These are phyloP conservation scores for Phaffomyces antillensis DNA, from an alignment of 805 yeast species.

Conservation along the genomic window DNA sequence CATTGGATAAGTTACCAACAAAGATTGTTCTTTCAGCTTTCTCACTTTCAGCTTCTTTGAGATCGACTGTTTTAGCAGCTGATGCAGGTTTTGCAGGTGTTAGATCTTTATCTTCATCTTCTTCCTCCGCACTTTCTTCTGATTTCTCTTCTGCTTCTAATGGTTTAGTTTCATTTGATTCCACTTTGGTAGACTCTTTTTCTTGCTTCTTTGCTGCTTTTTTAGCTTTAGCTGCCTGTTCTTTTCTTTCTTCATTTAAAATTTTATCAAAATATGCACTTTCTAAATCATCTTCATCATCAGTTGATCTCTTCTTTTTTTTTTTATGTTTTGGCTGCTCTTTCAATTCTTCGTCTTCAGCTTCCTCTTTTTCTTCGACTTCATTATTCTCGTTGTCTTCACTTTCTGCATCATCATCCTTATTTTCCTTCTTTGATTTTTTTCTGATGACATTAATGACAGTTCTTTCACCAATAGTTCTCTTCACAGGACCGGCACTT, in stretches of 20 bases:
- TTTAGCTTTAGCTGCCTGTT: constrained; percentile 24
- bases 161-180: constrained; percentile 23
- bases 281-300: constrained; percentile 44
- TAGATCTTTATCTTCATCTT: constrained; percentile 20
- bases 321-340: constrained; percentile 11
- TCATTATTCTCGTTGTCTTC: constrained; percentile 6
- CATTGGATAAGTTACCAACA: constrained; percentile 73
- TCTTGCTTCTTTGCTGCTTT: constrained; percentile 26
- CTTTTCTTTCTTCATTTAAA: constrained; percentile 23
- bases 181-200: constrained; percentile 20
- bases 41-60: constrained; percentile 65
- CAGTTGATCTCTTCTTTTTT: constrained; percentile 18
- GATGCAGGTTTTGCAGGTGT: constrained; percentile 16
- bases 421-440: constrained; percentile 10
- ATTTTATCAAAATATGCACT: constrained; percentile 43
- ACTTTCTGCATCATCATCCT: constrained; percentile 13
- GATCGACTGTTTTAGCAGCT: constrained; percentile 38
- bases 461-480: constrained; percentile 28
- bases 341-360: constrained; percentile 16
- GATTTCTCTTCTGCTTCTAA: constrained; percentile 18
- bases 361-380: constrained; percentile 17
- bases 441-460: constrained; percentile 19
- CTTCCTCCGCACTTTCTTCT: constrained; percentile 10
- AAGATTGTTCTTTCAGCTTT: constrained; percentile 83
- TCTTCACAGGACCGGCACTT: constrained; percentile 43